A percentile compares a stretch with the other conserved stretches of the same genome.
Conservation (phyloP, 2,329 filamentous ascomycete species). For the Alternaria atra region DNA sequence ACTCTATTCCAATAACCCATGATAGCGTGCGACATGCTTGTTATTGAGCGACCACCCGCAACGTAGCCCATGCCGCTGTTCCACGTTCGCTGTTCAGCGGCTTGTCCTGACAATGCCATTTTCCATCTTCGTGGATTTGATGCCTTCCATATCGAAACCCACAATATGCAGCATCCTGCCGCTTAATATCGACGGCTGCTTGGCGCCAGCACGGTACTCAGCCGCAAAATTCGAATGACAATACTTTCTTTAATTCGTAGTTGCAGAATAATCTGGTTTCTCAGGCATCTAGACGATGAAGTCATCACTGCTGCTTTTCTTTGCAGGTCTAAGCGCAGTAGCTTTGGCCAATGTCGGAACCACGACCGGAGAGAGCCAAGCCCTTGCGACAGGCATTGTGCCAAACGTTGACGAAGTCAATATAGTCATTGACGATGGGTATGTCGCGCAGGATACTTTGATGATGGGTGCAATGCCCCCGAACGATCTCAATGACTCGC, state of each 20-base stretch:
- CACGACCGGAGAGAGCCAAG: not conserved
- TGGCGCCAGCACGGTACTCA: slow-evolving; percentile 39
- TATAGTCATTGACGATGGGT: not conserved
- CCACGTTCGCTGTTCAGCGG: not conserved
- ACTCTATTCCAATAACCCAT: too few species aligned
- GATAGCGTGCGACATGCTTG: too few species aligned
- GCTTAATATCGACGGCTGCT: slow-evolving; percentile 9
- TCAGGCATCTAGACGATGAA: not conserved
- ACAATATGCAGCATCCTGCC: not conserved
- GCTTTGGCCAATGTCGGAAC: not conserved
- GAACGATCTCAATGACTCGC: not conserved
- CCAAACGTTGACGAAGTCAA: not conserved
- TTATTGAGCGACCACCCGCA: not conserved
- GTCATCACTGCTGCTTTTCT: not conserved
- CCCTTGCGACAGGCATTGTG: not conserved
- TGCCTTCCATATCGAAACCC: not conserved
- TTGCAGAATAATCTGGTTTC: not conserved
- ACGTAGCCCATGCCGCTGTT: not conserved
- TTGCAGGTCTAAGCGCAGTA: not conserved
- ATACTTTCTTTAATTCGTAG: not conserved
- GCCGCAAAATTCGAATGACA: not conserved
- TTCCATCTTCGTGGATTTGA: not conserved
- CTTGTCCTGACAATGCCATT: not conserved
- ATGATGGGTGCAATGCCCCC: slow-evolving; percentile 21
- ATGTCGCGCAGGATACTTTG: slow-evolving; percentile 15